phyloP scores from a whole-genome alignment of 2,329 filamentous ascomycete genomes.

The Gremmenia infestans region DNA sequence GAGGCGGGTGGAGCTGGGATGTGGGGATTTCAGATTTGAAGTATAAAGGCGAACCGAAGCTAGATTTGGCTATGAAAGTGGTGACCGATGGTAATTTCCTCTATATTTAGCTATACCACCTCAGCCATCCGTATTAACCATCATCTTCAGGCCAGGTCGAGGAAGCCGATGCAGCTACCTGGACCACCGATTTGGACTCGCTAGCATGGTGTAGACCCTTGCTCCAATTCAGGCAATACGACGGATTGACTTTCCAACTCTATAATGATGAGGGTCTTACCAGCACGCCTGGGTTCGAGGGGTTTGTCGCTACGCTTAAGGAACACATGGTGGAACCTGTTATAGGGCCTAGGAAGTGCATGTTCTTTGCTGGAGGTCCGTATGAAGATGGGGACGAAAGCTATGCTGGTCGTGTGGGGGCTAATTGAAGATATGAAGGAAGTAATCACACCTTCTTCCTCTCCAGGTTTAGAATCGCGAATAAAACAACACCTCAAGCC shows the following conservation, averaged over 20 bases:
- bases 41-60: slow-evolving; percentile 10
- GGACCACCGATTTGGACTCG: no score
- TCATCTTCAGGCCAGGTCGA: background rate
- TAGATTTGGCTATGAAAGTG: slow-evolving; percentile 13
- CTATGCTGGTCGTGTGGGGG: background rate
- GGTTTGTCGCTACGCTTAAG: slow-evolving; percentile 2
- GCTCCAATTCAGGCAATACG: slow-evolving; percentile 12
- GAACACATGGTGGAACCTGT: slow-evolving; percentile 1
- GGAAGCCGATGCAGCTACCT: background rate
- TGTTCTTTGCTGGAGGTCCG: slow-evolving; percentile 1
- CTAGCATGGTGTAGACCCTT: slow-evolving; percentile 5
- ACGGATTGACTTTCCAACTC: slow-evolving; percentile 6
- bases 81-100: background rate
- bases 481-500: no score
- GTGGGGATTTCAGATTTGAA: slow-evolving; percentile 14
- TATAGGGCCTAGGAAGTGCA: slow-evolving; percentile 10
- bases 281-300: background rate
- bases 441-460: no score
- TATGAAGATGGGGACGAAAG: background rate
- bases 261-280: slow-evolving; percentile 6
- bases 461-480: no score
- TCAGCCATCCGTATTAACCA: background rate
- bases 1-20: slow-evolving; percentile 17
- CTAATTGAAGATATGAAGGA: no score
- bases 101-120: no score